phyloP scores from a whole-genome alignment of 2,329 filamentous ascomycete genomes.

The Zasmidium citrigriseum region DNA sequence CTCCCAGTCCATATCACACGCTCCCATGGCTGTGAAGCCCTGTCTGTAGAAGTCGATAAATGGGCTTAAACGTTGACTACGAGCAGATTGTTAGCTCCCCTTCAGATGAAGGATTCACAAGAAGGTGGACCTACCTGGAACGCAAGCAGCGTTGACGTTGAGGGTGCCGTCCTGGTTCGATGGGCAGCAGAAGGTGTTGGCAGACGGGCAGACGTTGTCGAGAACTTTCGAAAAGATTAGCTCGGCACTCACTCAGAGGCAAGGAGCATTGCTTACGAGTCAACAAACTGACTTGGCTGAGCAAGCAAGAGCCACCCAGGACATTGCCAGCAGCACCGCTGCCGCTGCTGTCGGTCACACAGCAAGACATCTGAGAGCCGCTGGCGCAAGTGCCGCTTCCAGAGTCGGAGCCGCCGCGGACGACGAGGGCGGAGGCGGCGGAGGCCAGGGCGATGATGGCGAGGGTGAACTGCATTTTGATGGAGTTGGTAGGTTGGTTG shows the following conservation, averaged over 20 bases:
- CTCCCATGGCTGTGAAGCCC: too few relatives aligned
- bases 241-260: background rate
- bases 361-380: slow-evolving; percentile 16
- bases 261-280: background rate
- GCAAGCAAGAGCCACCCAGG: slow-evolving; percentile 14
- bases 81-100: background rate
- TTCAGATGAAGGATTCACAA: background rate
- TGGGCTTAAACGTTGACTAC: background rate
- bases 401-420: background rate
- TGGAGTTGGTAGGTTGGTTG: slow-evolving; percentile 2
- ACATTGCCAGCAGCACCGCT: slow-evolving; percentile 8
- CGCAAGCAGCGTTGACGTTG: slow-evolving; percentile 3
- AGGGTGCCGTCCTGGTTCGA: slow-evolving; percentile 13
- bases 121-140: background rate
- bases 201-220: slow-evolving; percentile 12
- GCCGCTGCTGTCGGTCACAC: slow-evolving; percentile 8
- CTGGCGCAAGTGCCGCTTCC: slow-evolving; percentile 1
- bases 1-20: too few relatives aligned
- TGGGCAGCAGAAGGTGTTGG: slow-evolving; percentile 22
- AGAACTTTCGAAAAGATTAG: background rate
- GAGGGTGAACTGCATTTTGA: slow-evolving; percentile 21
- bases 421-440: slow-evolving; percentile 9
- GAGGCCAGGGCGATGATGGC: slow-evolving; percentile 18
- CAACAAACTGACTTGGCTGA: slow-evolving; percentile 6
- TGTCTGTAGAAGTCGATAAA: background rate